Conservation (phyloP, 345 rosid species). For the Noccaea caerulescens region DNA sequence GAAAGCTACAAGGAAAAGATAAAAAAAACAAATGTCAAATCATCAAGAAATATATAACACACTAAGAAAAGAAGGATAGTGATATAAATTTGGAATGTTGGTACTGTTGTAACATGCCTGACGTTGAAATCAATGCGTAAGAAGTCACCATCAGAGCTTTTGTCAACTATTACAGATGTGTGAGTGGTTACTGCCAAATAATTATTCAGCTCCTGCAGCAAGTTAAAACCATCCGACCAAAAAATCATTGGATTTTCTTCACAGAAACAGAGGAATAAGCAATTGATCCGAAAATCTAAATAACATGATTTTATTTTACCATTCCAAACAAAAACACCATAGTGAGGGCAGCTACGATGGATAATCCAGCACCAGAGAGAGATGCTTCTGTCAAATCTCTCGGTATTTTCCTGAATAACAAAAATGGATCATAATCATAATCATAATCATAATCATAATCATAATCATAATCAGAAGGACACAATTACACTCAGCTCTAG, state of each 20-base stretch:
- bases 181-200: conserved; percentile 76
- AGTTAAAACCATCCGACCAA: background rate
- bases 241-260: conserved; percentile 5
- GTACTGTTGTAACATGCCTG: conserved; percentile 48
- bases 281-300: background rate
- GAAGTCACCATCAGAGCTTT: conserved; percentile 90
- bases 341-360: conserved; percentile 78
- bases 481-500: conserved; percentile 18
- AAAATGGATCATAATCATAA: conserved; percentile 1
- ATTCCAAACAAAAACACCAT: conserved; percentile 98
- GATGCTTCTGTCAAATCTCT: conserved; percentile 99
- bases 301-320: conserved; percentile 47
- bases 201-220: conserved; percentile 79
- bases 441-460: background rate
- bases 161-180: conserved; percentile 86
- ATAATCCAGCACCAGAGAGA: conserved; percentile 92
- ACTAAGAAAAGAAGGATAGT: background rate
- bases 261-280: background rate
- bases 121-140: conserved; percentile 90
- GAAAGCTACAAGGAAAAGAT: conserved; percentile 69
- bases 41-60: background rate
- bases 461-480: background rate
- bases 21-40: background rate
- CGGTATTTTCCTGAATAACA: conserved; percentile 83
- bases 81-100: background rate